Base-by-base conservation (phyloP, 2,329 filamentous ascomycete species). In the Xylaria sp. region DNA sequence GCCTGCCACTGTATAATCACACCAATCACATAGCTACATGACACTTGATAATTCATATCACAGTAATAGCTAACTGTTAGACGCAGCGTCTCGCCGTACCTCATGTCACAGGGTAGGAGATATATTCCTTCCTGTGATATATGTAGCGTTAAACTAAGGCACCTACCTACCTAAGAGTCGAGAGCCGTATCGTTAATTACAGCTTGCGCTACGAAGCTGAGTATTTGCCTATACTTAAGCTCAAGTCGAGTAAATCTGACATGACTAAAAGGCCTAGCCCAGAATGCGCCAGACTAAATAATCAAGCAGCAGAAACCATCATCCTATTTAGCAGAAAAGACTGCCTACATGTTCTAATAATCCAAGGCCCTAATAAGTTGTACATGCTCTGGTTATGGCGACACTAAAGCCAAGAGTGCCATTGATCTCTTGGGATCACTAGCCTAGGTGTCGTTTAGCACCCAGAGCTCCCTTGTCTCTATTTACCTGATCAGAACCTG, bases 71-170 rank as follows among this genome's bases (percentile, higher is more conserved):
- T 23, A 67, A 52, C 57, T 65, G 65, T 70, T 58, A 70, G 37
- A 67, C 67, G 69, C 50, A 51, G 64, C 69, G 67, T 61, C 64
- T 72, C 64, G 67, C 67, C 37, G 67, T 72, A n/a, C 57, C 31
- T 65, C 67, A 55, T 66, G 2, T n/a, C 46, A 67, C 67, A 63
- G 15, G 13, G 44, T 65, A 48, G 50, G 37, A 65, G 61, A 66
- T 37, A n/a, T 58, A 12, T 55, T 18, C 13, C 52, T 39, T 65
- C 58, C 20, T 6, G 50, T 66, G 18, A 54, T 25, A 12, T 13
- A 48, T 64, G 60, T 41, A 20, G 69, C 56, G n/a, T 44, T 48
- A 51, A 20, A 39, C 44, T 67, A 20, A 62, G 15, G 28, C 61
- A 15, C 31, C 37, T 51, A 34, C 34, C 52, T 60, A 25, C 34